Conservation (phyloP, 352 stramenopile genomes). For the Globisporangium orthogonon region DNA sequence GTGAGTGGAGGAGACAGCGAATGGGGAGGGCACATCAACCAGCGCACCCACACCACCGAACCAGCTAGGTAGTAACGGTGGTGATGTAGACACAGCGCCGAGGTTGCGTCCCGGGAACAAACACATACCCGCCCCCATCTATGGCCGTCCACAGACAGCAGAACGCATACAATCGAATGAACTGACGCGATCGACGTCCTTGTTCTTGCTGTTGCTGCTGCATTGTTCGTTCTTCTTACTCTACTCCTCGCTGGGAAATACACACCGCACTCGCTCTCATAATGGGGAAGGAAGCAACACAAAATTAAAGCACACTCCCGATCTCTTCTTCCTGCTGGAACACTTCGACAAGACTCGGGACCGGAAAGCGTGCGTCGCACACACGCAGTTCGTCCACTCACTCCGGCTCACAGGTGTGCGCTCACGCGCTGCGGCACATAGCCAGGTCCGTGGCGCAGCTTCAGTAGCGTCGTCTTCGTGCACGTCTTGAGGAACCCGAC, state of each 20-base stretch:
- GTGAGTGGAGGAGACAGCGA: not conserved
- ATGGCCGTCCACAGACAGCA: not conserved
- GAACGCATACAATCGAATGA: not conserved
- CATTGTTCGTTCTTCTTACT: not conserved
- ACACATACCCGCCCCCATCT: not conserved
- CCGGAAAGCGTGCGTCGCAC: not conserved
- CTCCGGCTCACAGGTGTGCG: slow-evolving; percentile 37
- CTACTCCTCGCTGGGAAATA: not conserved
- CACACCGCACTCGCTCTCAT: too few species aligned
- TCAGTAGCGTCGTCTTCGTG: slow-evolving; percentile 82
- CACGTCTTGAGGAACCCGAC: slow-evolving; percentile 83
- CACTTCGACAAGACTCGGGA: slow-evolving; percentile 24
- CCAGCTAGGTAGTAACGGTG: not conserved
- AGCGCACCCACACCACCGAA: not conserved
- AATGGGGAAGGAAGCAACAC: not conserved
- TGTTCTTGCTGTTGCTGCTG: too few species aligned
- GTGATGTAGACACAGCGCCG: slow-evolving; percentile 1
- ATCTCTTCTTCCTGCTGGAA: slow-evolving; percentile 10
- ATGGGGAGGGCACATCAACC: not conserved
- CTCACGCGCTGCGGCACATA: slow-evolving; percentile 73
- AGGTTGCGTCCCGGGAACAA: not conserved
- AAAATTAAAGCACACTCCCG: not conserved
- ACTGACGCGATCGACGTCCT: not conserved
- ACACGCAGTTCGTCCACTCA: not conserved
- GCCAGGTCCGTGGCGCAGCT: slow-evolving; percentile 74